phyloP scores from a whole-genome alignment of 2,329 filamentous ascomycete species.

The Zarea fungicola region DNA sequence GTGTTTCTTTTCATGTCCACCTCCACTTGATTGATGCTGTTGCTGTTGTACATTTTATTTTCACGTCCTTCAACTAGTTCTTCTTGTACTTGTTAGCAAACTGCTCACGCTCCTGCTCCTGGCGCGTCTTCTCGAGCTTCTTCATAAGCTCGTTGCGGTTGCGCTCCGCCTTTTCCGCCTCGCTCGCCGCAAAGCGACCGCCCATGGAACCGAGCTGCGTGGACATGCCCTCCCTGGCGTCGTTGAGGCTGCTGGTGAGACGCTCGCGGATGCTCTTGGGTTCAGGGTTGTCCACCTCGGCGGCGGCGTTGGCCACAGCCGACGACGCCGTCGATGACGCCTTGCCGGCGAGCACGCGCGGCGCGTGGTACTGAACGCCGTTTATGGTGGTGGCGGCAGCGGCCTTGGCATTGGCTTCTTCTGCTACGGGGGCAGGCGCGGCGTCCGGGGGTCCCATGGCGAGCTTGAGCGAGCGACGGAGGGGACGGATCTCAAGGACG shows the following conservation, averaged over 20 bases:
- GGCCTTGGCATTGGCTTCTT: too few species aligned
- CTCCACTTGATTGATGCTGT: too few species aligned
- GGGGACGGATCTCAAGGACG: constrained; percentile 31
- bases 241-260: constrained; percentile 28
- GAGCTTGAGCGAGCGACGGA: constrained; percentile 36
- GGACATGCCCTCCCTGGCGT: constrained; percentile 34
- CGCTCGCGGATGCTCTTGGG: constrained; percentile 26
- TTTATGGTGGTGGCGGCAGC: constrained; percentile 32
- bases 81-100: constrained; percentile 40
- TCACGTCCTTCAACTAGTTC: too few species aligned
- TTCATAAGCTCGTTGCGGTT: constrained; percentile 29
- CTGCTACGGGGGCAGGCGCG: constrained; percentile 16
- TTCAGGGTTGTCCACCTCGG: constrained; percentile 18
- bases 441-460: constrained; percentile 27
- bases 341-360: too few species aligned
- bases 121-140: constrained; percentile 31
- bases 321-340: constrained; percentile 1
- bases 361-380: constrained; percentile 30
- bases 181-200: constrained; percentile 27
- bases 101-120: constrained; percentile 31
- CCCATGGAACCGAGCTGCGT: constrained; percentile 30
- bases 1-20: too few species aligned
- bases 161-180: constrained; percentile 30
- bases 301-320: constrained; percentile 16
- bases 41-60: too few species aligned